phyloP scores from a whole-genome alignment of 1,284 basidiomycete species.

The Melanopsichium pennsylvanicum region DNA sequence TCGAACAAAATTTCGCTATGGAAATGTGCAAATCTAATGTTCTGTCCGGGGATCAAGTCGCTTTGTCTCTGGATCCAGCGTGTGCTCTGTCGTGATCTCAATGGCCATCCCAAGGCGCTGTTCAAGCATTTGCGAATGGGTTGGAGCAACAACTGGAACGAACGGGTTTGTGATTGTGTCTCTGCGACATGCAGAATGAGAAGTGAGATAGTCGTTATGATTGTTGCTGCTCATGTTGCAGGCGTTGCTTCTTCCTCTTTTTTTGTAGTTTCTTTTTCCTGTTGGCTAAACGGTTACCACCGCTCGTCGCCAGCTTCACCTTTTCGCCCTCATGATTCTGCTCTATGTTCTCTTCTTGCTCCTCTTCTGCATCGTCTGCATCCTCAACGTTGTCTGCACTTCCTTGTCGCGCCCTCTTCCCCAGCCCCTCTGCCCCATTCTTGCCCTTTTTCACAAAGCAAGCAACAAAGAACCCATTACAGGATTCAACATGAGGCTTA shows the following conservation, averaged over 20 bases:
- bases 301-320: neutral
- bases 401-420: slow-evolving; percentile 1
- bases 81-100: too few species aligned
- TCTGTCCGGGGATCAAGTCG: too few species aligned
- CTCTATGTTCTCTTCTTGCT: slow-evolving; percentile 1
- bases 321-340: slow-evolving; percentile 1
- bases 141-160: too few species aligned
- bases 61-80: too few species aligned
- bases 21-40: too few species aligned
- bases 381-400: too few species aligned
- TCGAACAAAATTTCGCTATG: too few species aligned
- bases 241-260: slow-evolving; percentile 28
- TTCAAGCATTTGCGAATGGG: too few species aligned
- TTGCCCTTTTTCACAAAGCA: slow-evolving; percentile 46
- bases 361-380: neutral
- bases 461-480: slow-evolving; percentile 61
- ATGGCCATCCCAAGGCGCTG: too few species aligned
- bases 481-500: slow-evolving; percentile 28
- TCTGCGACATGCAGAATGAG: too few species aligned
- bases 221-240: neutral
- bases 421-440: neutral
- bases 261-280: slow-evolving; percentile 38
- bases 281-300: slow-evolving; percentile 14
- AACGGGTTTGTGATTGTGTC: too few species aligned
- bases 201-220: too few species aligned